Base-by-base conservation (phyloP, 306 rosid genomes). In the Medicago lupulina region DNA sequence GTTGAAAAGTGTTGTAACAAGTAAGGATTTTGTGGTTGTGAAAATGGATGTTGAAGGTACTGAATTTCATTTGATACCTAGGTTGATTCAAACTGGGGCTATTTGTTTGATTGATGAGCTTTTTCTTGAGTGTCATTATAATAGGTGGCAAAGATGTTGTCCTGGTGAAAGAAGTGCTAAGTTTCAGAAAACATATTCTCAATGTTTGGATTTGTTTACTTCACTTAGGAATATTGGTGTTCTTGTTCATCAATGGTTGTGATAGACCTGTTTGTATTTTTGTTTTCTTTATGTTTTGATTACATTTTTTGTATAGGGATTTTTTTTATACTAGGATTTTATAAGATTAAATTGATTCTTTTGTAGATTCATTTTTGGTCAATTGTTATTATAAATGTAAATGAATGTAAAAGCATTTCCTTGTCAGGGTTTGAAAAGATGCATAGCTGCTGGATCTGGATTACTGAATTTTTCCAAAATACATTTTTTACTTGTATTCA, bases 241-340 rank as follows among this genome's bases (percentile, higher is more conserved):
- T 86, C 87, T 89, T 80, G 95, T 86, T 12, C 95, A 87, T 84
- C 95, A 87, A 58, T 87, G 90, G 95, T 82, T 87, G 86, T 87
- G 85, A 89, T 15, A 12, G 36, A 67, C 38, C 31, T 65, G 23
- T 74, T 68, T 68, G 69, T 6, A 15, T 64, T 21, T 19, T 21
- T 7, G 47, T 66, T 68, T 15, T 18, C 12, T 18, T 23, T 7
- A 55, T 59, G 41, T 5, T 49, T 12, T 76, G 17, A 3, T 41
- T 21, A 57, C 53, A 74, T 57, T 80, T 67, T 77, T 59, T n/a
- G 76, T 49, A 47, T 64, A 78, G n/a, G n/a, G n/a, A n/a, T n/a
- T n/a, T n/a, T n/a, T n/a, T n/a, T n/a, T n/a, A n/a, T n/a, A n/a
- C n/a, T n/a, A n/a, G n/a, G n/a, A n/a, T n/a, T n/a, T n/a, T n/a